phyloP scores from a whole-genome alignment of 768 basidiomycete species.

The Mycena vitilis region DNA sequence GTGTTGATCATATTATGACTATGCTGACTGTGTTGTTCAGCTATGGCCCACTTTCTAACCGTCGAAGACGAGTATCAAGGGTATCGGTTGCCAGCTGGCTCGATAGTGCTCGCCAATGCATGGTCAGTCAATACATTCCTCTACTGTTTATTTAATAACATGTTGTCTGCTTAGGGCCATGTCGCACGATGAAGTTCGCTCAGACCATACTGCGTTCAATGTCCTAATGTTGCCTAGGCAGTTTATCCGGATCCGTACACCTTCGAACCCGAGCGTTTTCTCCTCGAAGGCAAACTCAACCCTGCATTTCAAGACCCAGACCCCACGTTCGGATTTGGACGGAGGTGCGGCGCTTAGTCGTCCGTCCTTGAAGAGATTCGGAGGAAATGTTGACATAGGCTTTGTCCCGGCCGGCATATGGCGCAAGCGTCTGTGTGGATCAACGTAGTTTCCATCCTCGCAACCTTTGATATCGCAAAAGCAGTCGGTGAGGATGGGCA shows the following conservation, averaged over 20 bases:
- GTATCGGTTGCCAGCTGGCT: slow-evolving; percentile 47
- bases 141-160: not conserved
- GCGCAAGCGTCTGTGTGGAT: slow-evolving; percentile 42
- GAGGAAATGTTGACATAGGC: slow-evolving; percentile 1
- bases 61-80: slow-evolving; percentile 51
- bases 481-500: slow-evolving; percentile 40
- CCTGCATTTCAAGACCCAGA: slow-evolving; percentile 27
- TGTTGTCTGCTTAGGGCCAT: slow-evolving; percentile 23
- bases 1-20: not conserved
- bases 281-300: slow-evolving; percentile 41
- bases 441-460: slow-evolving; percentile 39
- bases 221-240: not conserved
- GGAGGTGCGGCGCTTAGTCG: slow-evolving; percentile 32
- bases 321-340: slow-evolving; percentile 40
- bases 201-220: not conserved
- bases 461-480: slow-evolving; percentile 42
- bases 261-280: slow-evolving; percentile 54
- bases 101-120: slow-evolving; percentile 42
- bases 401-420: slow-evolving; percentile 40
- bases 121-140: slow-evolving; percentile 27
- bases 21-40: slow-evolving; percentile 22
- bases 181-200: slow-evolving; percentile 26
- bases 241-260: slow-evolving; percentile 49
- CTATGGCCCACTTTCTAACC: slow-evolving; percentile 43
- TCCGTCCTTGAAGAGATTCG: not conserved